phyloP scores from a whole-genome alignment of 371 early-diverging fungal species.

The Mortierella sp. region DNA sequence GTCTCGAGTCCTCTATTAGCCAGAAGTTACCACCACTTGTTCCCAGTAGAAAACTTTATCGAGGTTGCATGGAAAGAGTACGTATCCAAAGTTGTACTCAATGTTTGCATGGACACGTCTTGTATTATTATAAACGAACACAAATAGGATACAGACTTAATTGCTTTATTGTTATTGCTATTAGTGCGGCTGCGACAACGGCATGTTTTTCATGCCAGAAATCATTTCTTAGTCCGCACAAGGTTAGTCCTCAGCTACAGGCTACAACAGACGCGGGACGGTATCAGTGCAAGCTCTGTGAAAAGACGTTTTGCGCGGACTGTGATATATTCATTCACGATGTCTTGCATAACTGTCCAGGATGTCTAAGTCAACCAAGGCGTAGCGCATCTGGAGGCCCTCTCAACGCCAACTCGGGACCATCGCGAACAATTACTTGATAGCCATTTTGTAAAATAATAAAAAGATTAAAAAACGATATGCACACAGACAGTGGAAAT shows the following conservation, averaged over 20 bases:
- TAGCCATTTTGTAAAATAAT: not conserved
- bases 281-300: slow-evolving; percentile 85
- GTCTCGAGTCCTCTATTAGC: slow-evolving; percentile 95
- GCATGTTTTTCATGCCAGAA: slow-evolving; percentile 56
- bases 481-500: no score
- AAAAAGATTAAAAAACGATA: no score
- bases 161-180: no score
- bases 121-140: not conserved
- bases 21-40: slow-evolving; percentile 95
- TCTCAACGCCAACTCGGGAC: not conserved
- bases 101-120: not conserved
- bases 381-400: not conserved
- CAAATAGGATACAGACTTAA: no score
- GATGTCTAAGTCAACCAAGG: slow-evolving; percentile 68
- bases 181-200: slow-evolving; percentile 46
- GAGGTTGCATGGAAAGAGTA: slow-evolving; percentile 66
- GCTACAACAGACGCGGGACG: slow-evolving; percentile 58
- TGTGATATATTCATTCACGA: slow-evolving; percentile 96
- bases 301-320: slow-evolving; percentile 88
- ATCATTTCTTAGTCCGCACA: slow-evolving; percentile 31
- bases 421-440: slow-evolving; percentile 7
- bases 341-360: slow-evolving; percentile 93
- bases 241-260: slow-evolving; percentile 23
- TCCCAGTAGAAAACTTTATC: slow-evolving; percentile 85
- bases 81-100: not conserved